Evolutionary conservation across 1,139 yeast species (phyloP).

Genomic region (Yamadazyma epiphylla): DNA sequence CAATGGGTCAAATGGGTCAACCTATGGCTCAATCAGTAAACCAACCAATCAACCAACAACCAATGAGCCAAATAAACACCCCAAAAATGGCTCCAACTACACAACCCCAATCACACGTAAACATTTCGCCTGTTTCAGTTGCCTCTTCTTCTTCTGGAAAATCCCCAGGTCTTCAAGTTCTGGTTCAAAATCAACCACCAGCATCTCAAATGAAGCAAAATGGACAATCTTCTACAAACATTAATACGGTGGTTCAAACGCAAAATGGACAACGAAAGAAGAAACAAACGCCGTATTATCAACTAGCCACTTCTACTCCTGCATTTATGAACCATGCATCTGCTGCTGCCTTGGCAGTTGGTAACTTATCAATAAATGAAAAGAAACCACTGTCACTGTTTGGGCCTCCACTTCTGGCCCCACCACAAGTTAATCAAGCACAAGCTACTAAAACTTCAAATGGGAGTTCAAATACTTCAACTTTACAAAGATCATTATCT

Average conservation of each 20-base stretch:
- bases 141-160: too few species aligned
- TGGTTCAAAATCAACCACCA: constrained; percentile 2
- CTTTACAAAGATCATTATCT: background rate
- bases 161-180: background rate
- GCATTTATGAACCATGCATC: constrained; percentile 5
- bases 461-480: constrained; percentile 1
- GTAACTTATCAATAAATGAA: constrained; percentile 6
- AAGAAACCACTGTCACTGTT: constrained; percentile 1
- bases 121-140: too few species aligned
- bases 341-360: constrained; percentile 11
- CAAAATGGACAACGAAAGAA: constrained; percentile 1
- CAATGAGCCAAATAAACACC: constrained; percentile 4
- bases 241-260: background rate
- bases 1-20: constrained; percentile 3
- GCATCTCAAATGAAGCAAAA: background rate
- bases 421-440: constrained; percentile 2
- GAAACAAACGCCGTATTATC: constrained; percentile 5
- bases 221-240: background rate
- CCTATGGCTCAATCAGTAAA: too few species aligned
- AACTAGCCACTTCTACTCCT: constrained; percentile 2
- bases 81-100: constrained; percentile 1
- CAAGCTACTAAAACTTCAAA: constrained; percentile 4
- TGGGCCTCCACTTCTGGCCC: constrained; percentile 3
- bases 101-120: too few species aligned
- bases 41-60: too few species aligned